A percentile compares a stretch with the other conserved stretches of the same genome.
Evolutionary conservation across 2,329 filamentous ascomycete species (phyloP).

Genomic region (Rutstroemia sp.): DNA sequence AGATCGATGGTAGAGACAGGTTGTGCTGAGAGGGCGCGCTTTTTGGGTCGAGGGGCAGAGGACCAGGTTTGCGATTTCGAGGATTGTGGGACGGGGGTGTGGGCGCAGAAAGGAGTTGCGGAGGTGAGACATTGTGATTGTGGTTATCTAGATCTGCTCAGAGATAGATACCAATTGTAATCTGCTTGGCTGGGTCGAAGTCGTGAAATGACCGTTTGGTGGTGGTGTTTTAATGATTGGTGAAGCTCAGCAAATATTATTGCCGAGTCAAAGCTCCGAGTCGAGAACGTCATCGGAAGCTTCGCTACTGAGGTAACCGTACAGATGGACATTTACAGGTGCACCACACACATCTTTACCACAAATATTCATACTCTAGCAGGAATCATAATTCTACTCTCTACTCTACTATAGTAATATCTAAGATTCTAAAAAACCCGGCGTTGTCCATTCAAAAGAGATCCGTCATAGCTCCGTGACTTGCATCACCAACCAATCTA

Average conservation of each 20-base stretch:
- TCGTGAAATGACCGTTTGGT: too few species aligned
- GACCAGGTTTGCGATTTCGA: constrained; percentile 21
- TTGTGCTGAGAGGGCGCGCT: not conserved
- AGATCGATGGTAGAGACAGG: not conserved
- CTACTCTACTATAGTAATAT: not conserved
- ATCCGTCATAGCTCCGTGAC: constrained; percentile 86
- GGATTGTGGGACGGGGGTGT: constrained; percentile 19
- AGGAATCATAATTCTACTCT: too few species aligned
- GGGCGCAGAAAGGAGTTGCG: constrained; percentile 7
- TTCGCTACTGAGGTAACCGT: too few species aligned
- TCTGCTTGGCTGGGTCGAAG: too few species aligned
- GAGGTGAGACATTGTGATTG: constrained; percentile 4
- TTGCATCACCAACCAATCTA: constrained; percentile 79
- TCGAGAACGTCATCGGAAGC: too few species aligned
- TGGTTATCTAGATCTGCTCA: not conserved
- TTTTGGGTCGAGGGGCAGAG: constrained; percentile 7
- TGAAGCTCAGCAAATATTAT: too few species aligned
- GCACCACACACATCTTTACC: too few species aligned
- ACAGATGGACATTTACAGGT: too few species aligned
- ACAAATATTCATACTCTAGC: too few species aligned
- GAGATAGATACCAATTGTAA: too few species aligned
- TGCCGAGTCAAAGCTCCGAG: too few species aligned
- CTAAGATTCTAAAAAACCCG: not conserved
- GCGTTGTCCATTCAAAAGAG: constrained; percentile 41
- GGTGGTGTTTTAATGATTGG: too few species aligned